Evolutionary conservation across 768 basidiomycete species (phyloP).

Genomic region (Tricholoma saponaceum): DNA sequence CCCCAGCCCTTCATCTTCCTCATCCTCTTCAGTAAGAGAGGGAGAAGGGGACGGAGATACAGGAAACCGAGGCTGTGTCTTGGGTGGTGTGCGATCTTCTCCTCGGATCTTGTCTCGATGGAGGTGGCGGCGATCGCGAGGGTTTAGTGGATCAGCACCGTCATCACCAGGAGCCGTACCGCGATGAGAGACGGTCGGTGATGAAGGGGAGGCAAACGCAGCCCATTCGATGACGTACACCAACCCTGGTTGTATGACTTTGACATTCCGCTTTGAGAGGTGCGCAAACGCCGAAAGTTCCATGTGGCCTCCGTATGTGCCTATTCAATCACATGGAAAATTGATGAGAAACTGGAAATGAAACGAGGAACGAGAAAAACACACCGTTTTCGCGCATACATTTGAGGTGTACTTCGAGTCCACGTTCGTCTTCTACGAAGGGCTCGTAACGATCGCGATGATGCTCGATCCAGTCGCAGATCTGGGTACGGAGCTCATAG

Average conservation of each 20-base stretch:
- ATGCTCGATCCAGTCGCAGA: slow-evolving; percentile 77
- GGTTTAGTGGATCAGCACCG: slow-evolving; percentile 26
- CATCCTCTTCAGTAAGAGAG: neutral
- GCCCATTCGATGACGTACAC: slow-evolving; percentile 88
- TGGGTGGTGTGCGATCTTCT: slow-evolving; percentile 2
- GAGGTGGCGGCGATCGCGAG: slow-evolving; percentile 41
- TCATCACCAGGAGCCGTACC: slow-evolving; percentile 6
- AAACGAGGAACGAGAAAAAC: too few relatives aligned
- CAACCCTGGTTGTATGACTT: slow-evolving; percentile 89
- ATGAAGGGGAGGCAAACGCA: slow-evolving; percentile 44
- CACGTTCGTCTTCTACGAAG: slow-evolving; percentile 84
- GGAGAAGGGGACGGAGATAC: neutral
- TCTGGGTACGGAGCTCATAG: slow-evolving; percentile 60
- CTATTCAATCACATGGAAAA: slow-evolving; percentile 27
- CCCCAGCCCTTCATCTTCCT: neutral
- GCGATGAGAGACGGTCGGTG: slow-evolving; percentile 9
- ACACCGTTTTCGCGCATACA: slow-evolving; percentile 78
- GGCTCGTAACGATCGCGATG: slow-evolving; percentile 75
- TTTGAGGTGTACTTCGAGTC: slow-evolving; percentile 63
- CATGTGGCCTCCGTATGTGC: slow-evolving; percentile 90
- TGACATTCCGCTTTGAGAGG: slow-evolving; percentile 72
- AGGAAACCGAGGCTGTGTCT: slow-evolving; percentile 8
- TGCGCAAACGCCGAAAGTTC: slow-evolving; percentile 93
- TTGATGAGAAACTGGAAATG: slow-evolving; percentile 5
- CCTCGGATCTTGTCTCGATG: slow-evolving; percentile 33